Evolutionary conservation across 2,329 filamentous ascomycete species (phyloP).

Genomic region (Calonectria multiphialidica): DNA sequence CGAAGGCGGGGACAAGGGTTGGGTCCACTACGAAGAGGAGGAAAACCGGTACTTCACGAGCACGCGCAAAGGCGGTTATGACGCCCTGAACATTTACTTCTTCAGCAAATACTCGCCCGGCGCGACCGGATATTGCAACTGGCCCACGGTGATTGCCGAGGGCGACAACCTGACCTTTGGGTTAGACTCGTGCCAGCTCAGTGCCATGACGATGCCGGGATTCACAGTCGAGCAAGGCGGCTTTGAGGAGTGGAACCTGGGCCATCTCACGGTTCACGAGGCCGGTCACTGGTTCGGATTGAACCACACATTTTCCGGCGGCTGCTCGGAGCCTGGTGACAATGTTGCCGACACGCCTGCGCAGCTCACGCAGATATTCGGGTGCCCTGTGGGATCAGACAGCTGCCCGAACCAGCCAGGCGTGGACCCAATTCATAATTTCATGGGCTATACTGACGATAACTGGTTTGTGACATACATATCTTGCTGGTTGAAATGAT

Average conservation of each 20-base stretch:
- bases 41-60: background rate
- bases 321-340: conserved; percentile 49
- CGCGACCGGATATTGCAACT: conserved; percentile 24
- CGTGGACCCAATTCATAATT: background rate
- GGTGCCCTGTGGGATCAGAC: conserved; percentile 44
- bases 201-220: background rate
- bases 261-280: background rate
- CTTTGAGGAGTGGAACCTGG: background rate
- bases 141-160: conserved; percentile 11
- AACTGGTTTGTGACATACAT: background rate
- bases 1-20: conserved; percentile 31
- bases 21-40: background rate
- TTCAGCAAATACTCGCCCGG: conserved; percentile 32
- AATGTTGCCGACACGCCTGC: conserved; percentile 53
- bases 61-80: background rate
- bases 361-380: conserved; percentile 40
- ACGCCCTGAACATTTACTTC: conserved; percentile 44
- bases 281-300: background rate
- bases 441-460: background rate
- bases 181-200: background rate
- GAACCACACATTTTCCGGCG: conserved; percentile 49
- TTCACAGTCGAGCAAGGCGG: background rate
- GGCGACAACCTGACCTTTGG: background rate
- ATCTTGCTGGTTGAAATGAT: background rate
- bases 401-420: background rate